phyloP scores from a whole-genome alignment of 169 alveolate genomes.

The Cryptosporidium viatorum region DNA sequence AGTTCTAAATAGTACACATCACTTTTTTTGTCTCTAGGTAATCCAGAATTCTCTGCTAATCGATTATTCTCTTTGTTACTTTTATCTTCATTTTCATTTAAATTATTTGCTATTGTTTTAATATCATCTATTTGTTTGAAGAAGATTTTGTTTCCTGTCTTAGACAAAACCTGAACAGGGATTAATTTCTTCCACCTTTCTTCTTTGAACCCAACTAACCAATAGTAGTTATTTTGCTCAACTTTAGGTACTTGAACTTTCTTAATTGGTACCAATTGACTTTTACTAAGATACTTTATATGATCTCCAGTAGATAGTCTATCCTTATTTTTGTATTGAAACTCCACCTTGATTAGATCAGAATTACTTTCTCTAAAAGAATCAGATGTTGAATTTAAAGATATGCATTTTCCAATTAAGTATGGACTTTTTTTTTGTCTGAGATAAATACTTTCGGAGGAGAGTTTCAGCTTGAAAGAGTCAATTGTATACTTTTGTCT shows the following conservation, averaged over 20 bases:
- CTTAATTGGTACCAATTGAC: neutral
- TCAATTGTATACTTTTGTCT: no score
- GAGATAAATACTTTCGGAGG: constrained; percentile 8
- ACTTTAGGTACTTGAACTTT: neutral
- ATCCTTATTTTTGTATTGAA: constrained; percentile 1
- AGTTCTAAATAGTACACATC: constrained; percentile 10
- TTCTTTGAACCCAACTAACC: neutral
- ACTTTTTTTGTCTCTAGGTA: neutral
- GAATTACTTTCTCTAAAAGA: neutral
- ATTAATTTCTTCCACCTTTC: neutral
- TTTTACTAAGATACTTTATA: neutral
- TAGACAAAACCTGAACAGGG: no score
- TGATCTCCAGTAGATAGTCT: neutral
- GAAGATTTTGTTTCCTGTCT: neutral
- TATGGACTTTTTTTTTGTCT: constrained; percentile 68
- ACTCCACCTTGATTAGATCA: neutral
- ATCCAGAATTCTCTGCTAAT: neutral
- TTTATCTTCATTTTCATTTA: neutral
- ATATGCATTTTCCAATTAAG: constrained; percentile 66
- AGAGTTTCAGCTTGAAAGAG: neutral
- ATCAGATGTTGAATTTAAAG: no score
- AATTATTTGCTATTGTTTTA: neutral
- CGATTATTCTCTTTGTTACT: no score
- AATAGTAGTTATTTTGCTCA: neutral
- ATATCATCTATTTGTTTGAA: neutral